Evolutionary conservation across 2,329 filamentous ascomycete species (phyloP), one percentile per base, ranked within the genome.

Genomic region (Xylariomycetidae sp.): DNA sequence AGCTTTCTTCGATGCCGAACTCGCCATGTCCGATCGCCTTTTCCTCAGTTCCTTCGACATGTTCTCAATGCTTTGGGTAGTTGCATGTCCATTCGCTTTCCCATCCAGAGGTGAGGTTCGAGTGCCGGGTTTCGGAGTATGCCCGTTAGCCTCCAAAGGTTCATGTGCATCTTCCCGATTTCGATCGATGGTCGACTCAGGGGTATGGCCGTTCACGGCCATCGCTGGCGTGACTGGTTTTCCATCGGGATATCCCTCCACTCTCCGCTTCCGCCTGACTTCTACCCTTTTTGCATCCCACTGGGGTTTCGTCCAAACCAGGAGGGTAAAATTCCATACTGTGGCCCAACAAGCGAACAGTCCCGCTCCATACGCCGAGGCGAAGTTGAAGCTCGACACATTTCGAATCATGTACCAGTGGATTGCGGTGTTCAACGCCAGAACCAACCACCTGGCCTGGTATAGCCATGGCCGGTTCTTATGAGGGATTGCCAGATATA

Each of bases 401-500:
- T 56, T 42, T 9, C 41, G 43, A 33, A 68, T 46, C 31, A 71
- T 53, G 31, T 67, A 44, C 19, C 59, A 28, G 43, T 76, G 66
- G 39, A 72, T 67, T 13, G 46, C 48, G 19, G 65, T 34, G 20
- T 70, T 56, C 7, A 60, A 47, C 6, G 57, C 61, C 34, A 72
- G 54, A 14, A 79, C 60, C 10, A 65, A 53, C 65, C 70, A 78
- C 26, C 67, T 57, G 19, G 64, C 61, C 7, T 47, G 57, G 43
- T 72, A 73, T 9, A 77, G 44, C 67, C 68, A 72, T 5, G 65
- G 65, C 7, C 65, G 59, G 2, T 59, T 55, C 19, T 53, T 59
- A 46, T 80, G 74, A 2, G 74, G 72, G 38, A 80, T 61, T 30
- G 67, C 57, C 10, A 81, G 63, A 53, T 76, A 82, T 4, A 74